Evolutionary conservation across 305 asterid species (phyloP).

Genomic region (Salvia sclarea): DNA sequence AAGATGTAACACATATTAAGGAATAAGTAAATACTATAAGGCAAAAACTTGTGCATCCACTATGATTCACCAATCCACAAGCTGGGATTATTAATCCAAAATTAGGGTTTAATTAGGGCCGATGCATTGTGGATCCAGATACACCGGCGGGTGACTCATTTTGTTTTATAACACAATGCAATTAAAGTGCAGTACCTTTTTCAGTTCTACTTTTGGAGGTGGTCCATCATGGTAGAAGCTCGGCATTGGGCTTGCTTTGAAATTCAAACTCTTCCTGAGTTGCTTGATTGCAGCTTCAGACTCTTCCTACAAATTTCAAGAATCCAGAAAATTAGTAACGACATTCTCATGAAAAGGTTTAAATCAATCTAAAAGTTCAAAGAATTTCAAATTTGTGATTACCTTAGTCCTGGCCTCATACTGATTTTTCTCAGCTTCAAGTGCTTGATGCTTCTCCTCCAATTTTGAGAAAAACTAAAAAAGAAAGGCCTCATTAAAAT

Average conservation of each 20-base stretch:
- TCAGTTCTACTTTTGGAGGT: conserved; percentile 54
- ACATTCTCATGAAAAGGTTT: conserved; percentile 7
- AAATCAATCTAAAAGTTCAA: background rate
- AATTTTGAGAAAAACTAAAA: conserved; percentile 64
- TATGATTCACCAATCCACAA: too few relatives aligned
- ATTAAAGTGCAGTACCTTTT: conserved; percentile 43
- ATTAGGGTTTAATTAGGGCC: too few relatives aligned
- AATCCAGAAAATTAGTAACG: conserved; percentile 1
- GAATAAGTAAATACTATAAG: background rate
- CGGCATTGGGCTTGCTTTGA: conserved; percentile 70
- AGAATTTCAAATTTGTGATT: conserved; percentile 13
- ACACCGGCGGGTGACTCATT: too few relatives aligned
- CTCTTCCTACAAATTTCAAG: conserved; percentile 50
- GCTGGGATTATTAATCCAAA: too few relatives aligned
- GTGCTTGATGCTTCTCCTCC: conserved; percentile 80
- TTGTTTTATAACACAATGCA: background rate
- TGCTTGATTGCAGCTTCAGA: conserved; percentile 55
- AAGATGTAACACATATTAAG: conserved; percentile 16
- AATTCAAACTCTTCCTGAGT: conserved; percentile 50
- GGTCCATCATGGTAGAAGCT: conserved; percentile 65
- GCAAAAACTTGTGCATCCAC: too few relatives aligned
- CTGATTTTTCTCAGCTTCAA: conserved; percentile 68
- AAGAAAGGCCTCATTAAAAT: conserved; percentile 17
- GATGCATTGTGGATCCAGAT: too few relatives aligned
- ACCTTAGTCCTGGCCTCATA: conserved; percentile 75